Conservation (phyloP, 352 stramenopile genomes). For the Pythium rishiriense region DNA sequence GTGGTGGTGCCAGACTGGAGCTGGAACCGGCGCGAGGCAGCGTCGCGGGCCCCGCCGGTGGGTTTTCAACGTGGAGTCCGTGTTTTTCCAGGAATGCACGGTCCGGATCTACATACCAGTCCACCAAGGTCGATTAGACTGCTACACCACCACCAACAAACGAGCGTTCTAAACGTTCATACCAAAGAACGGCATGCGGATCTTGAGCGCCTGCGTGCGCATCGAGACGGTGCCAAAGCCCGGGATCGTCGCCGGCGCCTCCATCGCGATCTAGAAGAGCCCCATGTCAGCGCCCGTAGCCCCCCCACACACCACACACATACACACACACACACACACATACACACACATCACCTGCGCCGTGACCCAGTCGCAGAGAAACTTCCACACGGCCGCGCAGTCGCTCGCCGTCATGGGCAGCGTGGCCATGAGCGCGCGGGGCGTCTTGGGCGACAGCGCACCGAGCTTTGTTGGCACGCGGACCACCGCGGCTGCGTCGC, state of each 20-base stretch:
- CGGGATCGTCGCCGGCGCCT: slow-evolving; percentile 64
- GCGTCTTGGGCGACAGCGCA: slow-evolving; percentile 42
- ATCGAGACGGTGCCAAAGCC: slow-evolving; percentile 67
- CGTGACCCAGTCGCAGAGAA: slow-evolving; percentile 72
- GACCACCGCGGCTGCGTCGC: not conserved
- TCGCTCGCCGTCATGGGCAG: slow-evolving; percentile 51
- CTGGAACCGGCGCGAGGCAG: not conserved
- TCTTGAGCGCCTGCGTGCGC: slow-evolving; percentile 45
- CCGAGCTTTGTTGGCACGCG: slow-evolving; percentile 25
- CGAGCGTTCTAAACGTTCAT: not conserved
- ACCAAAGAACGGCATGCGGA: slow-evolving; percentile 70
- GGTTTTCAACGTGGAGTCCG: slow-evolving; percentile 37
- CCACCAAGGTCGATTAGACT: no score
- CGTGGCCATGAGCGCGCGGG: slow-evolving; percentile 47
- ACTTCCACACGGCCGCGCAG: slow-evolving; percentile 61
- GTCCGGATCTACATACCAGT: slow-evolving; percentile 48
- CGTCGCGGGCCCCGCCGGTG: not conserved
- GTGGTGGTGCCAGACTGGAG: slow-evolving; percentile 2
- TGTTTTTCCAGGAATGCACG: slow-evolving; percentile 55
- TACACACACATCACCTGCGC: slow-evolving; percentile 32
- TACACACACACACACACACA: no score
- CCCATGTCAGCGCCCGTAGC: no score
- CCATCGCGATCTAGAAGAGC: slow-evolving; percentile 81
- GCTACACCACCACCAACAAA: no score
- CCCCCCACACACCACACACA: no score